Evolutionary conservation across 306 rosid genomes (phyloP), one percentile per base, ranked within the genome.

Genomic region (Quercus variabilis): DNA sequence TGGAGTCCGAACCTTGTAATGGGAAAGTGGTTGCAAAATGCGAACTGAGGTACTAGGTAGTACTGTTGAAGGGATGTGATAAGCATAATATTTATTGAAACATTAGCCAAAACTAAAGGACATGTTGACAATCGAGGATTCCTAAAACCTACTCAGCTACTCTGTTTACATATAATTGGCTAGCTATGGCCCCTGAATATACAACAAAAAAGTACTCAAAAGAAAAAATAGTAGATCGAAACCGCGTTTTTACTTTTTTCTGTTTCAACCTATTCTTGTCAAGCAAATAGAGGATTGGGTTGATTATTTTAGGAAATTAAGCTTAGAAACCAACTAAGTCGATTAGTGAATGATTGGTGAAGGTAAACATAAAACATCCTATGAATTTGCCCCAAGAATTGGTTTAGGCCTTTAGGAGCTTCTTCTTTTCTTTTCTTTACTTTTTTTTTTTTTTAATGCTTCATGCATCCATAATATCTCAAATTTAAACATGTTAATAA

Each of bases 181-280:
- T 15, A 25, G 15, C 51, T 59, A 49, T 73, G 87, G 63, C 77
- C 74, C 76, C 80, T 38, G 46, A 38, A 38, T 0, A 68, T 12
- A 4, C 5, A 2, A 35, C 51, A 28, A 72, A 51, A 65, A 67
- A 35, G 57, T 31, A 23, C 60, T 70, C 52, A 54, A 68, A 75
- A 62, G 64, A 70, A 20, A 63, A 74, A 68, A 33, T 23, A 67
- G 72, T 33, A 19, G 52, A 5, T 5, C 20, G 13, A 69, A 81
- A 69, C 73, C 73, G 76, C 60, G 84, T 59, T 82, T 82, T 38
- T 46, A 20, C 83, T 65, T 78, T 49, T 80, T 60, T n/a, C 68
- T 76, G 49, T 79, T 58, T 71, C 64, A 4, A 65, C 38, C 71
- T 65, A 55, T 14, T 43, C 55, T 13, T 56, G 81, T 57, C 69